Base-by-base conservation (phyloP, 2,329 filamentous ascomycete genomes). In the Whalleya microplaca region DNA sequence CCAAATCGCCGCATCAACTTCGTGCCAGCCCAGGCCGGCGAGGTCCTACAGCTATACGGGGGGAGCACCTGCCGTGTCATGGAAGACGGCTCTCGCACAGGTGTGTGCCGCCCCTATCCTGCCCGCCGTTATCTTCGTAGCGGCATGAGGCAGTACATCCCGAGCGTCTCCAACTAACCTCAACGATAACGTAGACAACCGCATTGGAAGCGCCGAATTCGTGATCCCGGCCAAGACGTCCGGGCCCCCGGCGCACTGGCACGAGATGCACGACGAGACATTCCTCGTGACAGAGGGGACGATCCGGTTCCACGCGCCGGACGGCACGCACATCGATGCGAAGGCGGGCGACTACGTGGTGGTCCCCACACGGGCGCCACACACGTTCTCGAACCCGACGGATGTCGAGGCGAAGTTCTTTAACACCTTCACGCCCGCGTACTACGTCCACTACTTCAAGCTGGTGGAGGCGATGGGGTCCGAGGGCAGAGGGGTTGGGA, bases 181-280 rank as follows among this genome's bases (percentile, higher is more conserved):
- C 27, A 53, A 41, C 50, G 27, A 29, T 12, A 12, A n/a, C n/a
- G 6, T 51, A 51, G 48, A 42, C 48, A 50, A 27, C 21, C 20
- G 70, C 72, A 43, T 44, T 37, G 59, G 47, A n/a, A 45, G 21
- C 42, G 76, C 78, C 29, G 77, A 79, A 63, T 74, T 82, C 54
- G 80, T 74, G n/a, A 68, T 84, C 37, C 77, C 79, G 8, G 72
- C 79, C 8, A 70, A 75, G 19, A 79, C 76, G 1, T 63, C 72
- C 0, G 80, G 79, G 1, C 79, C 80, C 1, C 77, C 77, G 43
- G 72, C 77, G 1, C 78, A 82, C 67, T 84, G 78, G 78, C 79
- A 84, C 63, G 78, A 83, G 63, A 83, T 83, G 81, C 80, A 85
- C 69, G 81, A 85, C 61, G 77, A 82, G 71, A 83, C 79, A 7